Conservation (phyloP, 306 rosid genomes). For the Castanea sativa region DNA sequence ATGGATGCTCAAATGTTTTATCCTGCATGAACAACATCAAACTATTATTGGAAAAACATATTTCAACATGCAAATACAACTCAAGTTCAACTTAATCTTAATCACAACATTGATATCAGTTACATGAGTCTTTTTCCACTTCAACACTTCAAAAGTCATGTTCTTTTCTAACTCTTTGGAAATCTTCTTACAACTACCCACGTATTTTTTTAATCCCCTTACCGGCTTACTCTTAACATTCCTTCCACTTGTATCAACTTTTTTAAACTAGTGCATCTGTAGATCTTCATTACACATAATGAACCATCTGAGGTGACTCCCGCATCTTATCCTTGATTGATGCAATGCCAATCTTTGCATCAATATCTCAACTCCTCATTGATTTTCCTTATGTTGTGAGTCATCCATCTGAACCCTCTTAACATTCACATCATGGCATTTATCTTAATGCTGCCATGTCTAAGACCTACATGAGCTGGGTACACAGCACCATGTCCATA, state of each 20-base stretch:
- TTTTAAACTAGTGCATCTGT: neutral
- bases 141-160: neutral
- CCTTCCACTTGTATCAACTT: neutral
- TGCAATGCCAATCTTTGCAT: neutral
- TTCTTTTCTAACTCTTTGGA: neutral
- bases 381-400: neutral
- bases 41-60: neutral
- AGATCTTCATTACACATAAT: neutral
- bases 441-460: neutral
- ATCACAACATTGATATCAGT: neutral
- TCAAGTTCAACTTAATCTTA: neutral
- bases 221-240: neutral
- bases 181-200: neutral
- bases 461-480: neutral
- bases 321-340: neutral
- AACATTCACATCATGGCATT: neutral
- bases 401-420: neutral
- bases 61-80: neutral
- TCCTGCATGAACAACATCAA: constrained; percentile 61
- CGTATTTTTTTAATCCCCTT: neutral
- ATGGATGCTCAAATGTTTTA: constrained; percentile 87
- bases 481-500: neutral
- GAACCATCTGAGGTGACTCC: neutral
- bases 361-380: no score
- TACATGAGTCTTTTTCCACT: neutral